These are phyloP conservation scores for Venturia pyrina DNA, from an alignment of 2,329 filamentous ascomycete species.

Conservation along the genomic window DNA sequence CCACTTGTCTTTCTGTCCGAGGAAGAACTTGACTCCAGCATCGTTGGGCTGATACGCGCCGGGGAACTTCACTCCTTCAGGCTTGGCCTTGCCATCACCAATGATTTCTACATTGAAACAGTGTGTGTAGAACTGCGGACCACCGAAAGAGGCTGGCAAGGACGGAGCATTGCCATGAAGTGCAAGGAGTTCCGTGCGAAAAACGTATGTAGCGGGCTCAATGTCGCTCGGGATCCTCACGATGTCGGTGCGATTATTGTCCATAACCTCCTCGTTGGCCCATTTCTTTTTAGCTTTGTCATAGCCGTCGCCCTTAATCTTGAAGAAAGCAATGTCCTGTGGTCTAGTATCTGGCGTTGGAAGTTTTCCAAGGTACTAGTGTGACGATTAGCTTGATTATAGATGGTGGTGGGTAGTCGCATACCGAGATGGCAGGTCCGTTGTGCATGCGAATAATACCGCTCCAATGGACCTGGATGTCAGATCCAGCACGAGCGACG, in stretches of 20 bases:
- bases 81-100: slow-evolving; percentile 2
- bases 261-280: slow-evolving; percentile 10
- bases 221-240: slow-evolving; percentile 9
- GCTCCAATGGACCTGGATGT: slow-evolving; percentile 8
- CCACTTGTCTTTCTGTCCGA: not conserved
- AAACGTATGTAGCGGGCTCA: slow-evolving; percentile 10
- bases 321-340: slow-evolving; percentile 6
- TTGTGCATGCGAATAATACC: slow-evolving; percentile 10
- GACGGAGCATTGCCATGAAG: slow-evolving; percentile 3
- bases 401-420: no score
- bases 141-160: not conserved
- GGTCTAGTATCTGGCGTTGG: slow-evolving; percentile 1
- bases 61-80: slow-evolving; percentile 10
- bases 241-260: not conserved
- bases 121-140: slow-evolving; percentile 12
- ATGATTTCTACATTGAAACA: slow-evolving; percentile 12
- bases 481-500: slow-evolving; percentile 7
- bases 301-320: slow-evolving; percentile 10
- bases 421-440: slow-evolving; percentile 3
- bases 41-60: slow-evolving; percentile 9
- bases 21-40: slow-evolving; percentile 3
- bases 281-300: slow-evolving; percentile 5
- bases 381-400: not conserved
- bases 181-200: slow-evolving; percentile 8
- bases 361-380: not conserved